These are phyloP conservation scores for Sarcodon aspratus DNA, from an alignment of 768 basidiomycete species.

Conservation along the genomic window DNA sequence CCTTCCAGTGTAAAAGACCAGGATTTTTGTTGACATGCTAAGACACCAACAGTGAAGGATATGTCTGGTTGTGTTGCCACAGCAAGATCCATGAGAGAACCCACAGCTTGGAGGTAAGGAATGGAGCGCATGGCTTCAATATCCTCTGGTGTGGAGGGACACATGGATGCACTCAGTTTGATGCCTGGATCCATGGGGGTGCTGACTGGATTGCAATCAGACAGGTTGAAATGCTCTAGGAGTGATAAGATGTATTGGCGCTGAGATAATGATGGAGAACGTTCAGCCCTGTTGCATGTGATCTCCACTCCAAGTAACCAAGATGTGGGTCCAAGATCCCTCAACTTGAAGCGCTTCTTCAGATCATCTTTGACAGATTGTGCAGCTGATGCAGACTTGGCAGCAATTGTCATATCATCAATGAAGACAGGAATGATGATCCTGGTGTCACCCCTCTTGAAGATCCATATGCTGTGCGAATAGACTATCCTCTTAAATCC, in stretches of 20 bases:
- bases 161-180: conserved; percentile 11
- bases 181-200: too few species aligned
- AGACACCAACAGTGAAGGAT: conserved; percentile 14
- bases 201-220: too few species aligned
- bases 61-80: conserved; percentile 23
- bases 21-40: too few species aligned
- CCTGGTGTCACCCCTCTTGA: too few species aligned
- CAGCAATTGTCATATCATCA: too few species aligned
- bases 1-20: conserved; percentile 22
- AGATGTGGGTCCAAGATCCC: conserved; percentile 7
- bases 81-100: conserved; percentile 19
- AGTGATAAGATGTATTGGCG: neutral
- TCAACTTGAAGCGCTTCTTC: conserved; percentile 6
- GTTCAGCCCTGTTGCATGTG: conserved; percentile 2
- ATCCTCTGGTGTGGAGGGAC: conserved; percentile 2
- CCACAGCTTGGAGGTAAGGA: conserved; percentile 7
- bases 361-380: too few species aligned
- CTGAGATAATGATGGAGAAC: neutral
- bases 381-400: too few species aligned
- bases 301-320: conserved; percentile 12
- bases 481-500: too few species aligned
- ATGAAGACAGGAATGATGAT: too few species aligned
- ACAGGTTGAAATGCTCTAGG: too few species aligned
- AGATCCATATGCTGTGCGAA: too few species aligned
- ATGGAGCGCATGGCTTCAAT: neutral